Evolutionary conservation across 2,329 filamentous ascomycete species (phyloP).

Genomic region (Cryphonectria nitschkei): DNA sequence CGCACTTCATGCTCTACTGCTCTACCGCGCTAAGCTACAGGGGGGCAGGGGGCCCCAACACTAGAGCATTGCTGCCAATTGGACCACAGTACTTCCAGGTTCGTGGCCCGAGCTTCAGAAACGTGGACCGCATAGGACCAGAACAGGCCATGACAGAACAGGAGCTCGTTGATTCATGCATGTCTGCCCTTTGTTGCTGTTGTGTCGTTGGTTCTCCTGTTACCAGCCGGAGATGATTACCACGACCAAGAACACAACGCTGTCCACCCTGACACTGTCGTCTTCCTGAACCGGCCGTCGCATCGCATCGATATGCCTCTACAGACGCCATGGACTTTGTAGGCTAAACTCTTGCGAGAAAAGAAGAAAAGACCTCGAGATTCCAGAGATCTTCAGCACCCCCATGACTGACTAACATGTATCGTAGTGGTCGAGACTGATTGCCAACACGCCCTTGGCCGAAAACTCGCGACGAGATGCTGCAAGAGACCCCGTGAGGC

Average conservation of each 20-base stretch:
- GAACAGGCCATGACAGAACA: not conserved
- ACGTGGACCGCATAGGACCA: conserved; percentile 8
- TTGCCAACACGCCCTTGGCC: conserved; percentile 64
- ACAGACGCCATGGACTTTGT: conserved; percentile 30
- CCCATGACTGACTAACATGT: conserved; percentile 24
- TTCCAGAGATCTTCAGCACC: conserved; percentile 2
- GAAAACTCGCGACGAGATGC: conserved; percentile 60
- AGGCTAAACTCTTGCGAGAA: conserved; percentile 5
- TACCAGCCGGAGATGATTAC: conserved; percentile 1
- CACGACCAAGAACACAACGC: not conserved
- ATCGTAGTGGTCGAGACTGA: conserved; percentile 66
- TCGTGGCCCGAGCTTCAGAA: conserved; percentile 15
- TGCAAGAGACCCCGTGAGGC: conserved; percentile 65
- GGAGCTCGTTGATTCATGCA: conserved; percentile 13
- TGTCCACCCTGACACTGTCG: not conserved
- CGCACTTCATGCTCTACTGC: not conserved
- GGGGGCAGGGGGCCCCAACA: not conserved
- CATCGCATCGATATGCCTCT: conserved; percentile 29
- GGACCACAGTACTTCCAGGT: not conserved
- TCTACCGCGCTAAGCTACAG: not conserved
- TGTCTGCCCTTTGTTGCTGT: not conserved
- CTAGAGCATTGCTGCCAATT: not conserved
- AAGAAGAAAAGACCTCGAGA: not conserved
- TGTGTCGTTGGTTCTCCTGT: not conserved
- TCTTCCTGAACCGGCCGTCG: conserved; percentile 10